Evolutionary conservation across 495 filamentous ascomycete genomes (phyloP), one percentile per base, ranked within the genome.

Genomic region (Penicillium angulare): DNA sequence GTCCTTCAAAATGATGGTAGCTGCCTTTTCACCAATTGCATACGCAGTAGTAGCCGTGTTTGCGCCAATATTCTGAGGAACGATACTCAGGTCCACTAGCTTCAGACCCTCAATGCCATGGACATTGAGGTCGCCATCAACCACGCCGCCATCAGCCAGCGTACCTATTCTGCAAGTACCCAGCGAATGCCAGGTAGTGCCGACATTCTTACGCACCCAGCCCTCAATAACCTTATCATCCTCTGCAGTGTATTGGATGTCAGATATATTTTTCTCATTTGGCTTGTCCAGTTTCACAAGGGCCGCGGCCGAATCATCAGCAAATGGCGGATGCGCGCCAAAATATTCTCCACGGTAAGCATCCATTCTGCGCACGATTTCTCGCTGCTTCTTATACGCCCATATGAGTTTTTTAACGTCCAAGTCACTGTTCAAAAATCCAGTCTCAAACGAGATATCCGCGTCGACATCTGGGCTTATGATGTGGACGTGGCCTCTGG

Each of bases 221-320:
- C n/a, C 34, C 34, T 38, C 34, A 38, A 38, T 38, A 15, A 38
- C 34, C 34, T 38, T 38, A 15, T 38, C 34, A 20, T 38, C 34
- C 34, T 38, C 34, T 38, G 34, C 34, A 38, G 34, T 38, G 17
- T 38, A 38, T 38, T 38, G 34, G 34, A 38, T 38, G 34, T 38
- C 34, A 15, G 34, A 38, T 8, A 38, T 3, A 15, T 38, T 38
- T 15, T 38, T 38, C 2, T 38, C 34, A 38, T 38, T 38, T 38
- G 34, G 34, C 34, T 38, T 38, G 6, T 38, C 34, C 17, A 38
- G 34, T 15, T 38, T 38, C 10, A 38, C 34, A 16, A 38, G 34
- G 8, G 34, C 34, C 34, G 34, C 34, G 34, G 34, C 34, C 34
- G 34, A 38, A 38, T 38, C 34, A 8, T 38, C 34, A 20, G 34